A percentile compares a stretch with the other conserved stretches of the same genome.
phyloP scores from a whole-genome alignment of 2,329 filamentous ascomycete genomes.

The Metarhizium guizhouense region DNA sequence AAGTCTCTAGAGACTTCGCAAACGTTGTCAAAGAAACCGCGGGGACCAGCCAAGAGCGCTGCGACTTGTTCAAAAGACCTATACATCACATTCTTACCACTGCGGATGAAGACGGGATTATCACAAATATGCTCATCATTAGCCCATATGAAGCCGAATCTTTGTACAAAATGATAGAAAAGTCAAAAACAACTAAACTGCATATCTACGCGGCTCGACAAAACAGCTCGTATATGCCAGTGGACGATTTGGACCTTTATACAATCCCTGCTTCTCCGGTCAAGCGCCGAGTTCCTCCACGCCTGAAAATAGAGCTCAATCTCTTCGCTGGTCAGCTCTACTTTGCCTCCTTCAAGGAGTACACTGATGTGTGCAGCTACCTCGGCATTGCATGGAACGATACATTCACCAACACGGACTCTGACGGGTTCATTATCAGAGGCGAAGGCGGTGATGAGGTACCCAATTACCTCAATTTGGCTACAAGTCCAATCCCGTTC shows the following conservation, averaged over 20 bases:
- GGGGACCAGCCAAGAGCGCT: background rate
- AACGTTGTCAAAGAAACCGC: background rate
- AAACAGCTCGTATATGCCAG: conserved; percentile 1
- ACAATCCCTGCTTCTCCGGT: background rate
- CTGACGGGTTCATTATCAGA: conserved; percentile 25
- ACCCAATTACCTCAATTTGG: no score
- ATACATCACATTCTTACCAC: conserved; percentile 16
- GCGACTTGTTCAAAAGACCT: conserved; percentile 13
- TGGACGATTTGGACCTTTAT: conserved; percentile 1
- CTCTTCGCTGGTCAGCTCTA: conserved; percentile 63
- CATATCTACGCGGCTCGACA: conserved; percentile 38
- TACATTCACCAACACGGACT: conserved; percentile 13
- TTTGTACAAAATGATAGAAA: conserved; percentile 31
- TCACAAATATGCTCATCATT: conserved; percentile 4
- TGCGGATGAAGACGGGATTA: background rate
- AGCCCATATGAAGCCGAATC: conserved; percentile 40
- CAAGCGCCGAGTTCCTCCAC: background rate
- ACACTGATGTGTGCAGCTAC: conserved; percentile 39
- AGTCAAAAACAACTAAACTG: conserved; percentile 27
- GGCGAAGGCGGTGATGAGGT: background rate
- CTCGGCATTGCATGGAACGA: conserved; percentile 36
- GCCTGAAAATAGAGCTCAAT: conserved; percentile 42
- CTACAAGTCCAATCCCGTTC: conserved; percentile 18
- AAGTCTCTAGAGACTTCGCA: conserved; percentile 6
- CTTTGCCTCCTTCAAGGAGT: conserved; percentile 43